Evolutionary conservation across 2,329 filamentous ascomycete species (phyloP).

Genomic region (Fusarium marasasianum): DNA sequence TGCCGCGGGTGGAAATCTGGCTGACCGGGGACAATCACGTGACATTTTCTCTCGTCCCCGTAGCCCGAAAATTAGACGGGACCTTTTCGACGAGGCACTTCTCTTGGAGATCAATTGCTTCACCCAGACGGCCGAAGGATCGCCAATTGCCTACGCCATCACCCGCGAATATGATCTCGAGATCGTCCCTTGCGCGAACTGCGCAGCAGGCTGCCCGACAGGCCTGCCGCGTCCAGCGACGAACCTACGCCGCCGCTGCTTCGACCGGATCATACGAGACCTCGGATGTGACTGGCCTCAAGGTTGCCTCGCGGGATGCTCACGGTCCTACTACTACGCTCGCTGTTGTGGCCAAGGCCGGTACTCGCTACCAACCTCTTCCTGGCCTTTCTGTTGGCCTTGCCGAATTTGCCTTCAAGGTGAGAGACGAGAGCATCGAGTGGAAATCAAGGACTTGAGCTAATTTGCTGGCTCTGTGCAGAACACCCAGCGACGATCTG

Average conservation of each 20-base stretch:
- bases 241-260: conserved; percentile 68
- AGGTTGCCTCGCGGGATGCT: conserved; percentile 90
- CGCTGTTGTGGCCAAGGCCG: conserved; percentile 91
- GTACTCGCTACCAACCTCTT: conserved; percentile 89
- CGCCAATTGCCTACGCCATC: conserved; percentile 66
- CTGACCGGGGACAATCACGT: conserved; percentile 49
- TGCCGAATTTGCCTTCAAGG: conserved; percentile 98
- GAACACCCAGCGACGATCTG: conserved; percentile 89
- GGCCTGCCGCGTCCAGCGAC: conserved; percentile 65
- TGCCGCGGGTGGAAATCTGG: conserved; percentile 42
- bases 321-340: conserved; percentile 90
- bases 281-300: conserved; percentile 85
- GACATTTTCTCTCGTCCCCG: conserved; percentile 43
- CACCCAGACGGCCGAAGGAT: conserved; percentile 54
- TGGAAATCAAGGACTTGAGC: conserved; percentile 46
- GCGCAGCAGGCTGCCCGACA: conserved; percentile 67
- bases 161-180: conserved; percentile 70
- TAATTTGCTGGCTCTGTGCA: conserved; percentile 60
- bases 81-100: conserved; percentile 56
- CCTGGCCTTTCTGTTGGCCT: conserved; percentile 91
- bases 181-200: conserved; percentile 67
- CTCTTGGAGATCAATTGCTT: conserved; percentile 52
- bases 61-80: conserved; percentile 56
- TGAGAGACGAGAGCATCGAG: conserved; percentile 47
- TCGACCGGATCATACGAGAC: conserved; percentile 86